A percentile compares a stretch with the other conserved stretches of the same genome.
phyloP scores from a whole-genome alignment of 805 yeast species.

The Candida ficus region DNA sequence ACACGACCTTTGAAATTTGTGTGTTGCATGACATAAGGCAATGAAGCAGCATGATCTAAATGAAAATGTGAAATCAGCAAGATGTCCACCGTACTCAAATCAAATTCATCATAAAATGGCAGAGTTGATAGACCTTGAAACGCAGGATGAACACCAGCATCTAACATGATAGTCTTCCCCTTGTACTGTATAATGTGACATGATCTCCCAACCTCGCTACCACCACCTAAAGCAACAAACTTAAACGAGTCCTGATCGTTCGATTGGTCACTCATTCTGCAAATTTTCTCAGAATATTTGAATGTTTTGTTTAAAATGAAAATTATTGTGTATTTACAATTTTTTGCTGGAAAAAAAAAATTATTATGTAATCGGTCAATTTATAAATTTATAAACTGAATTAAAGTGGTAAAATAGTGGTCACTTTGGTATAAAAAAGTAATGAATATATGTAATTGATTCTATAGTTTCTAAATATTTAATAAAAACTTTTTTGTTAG shows the following conservation, averaged over 20 bases:
- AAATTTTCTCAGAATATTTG: no score
- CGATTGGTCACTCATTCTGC: not conserved
- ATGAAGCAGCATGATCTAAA: constrained; percentile 95
- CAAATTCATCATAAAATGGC: constrained; percentile 95
- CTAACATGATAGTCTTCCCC: constrained; percentile 93
- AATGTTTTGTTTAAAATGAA: no score
- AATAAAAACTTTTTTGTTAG: no score
- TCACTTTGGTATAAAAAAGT: no score
- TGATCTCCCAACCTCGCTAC: constrained; percentile 95
- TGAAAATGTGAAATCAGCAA: constrained; percentile 92
- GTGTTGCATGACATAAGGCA: constrained; percentile 97
- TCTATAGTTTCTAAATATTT: no score
- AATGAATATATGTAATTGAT: no score
- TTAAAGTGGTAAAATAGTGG: no score
- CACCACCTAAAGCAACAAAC: constrained; percentile 94
- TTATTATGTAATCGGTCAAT: no score
- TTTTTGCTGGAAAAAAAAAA: no score
- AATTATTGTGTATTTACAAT: no score
- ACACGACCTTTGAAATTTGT: constrained; percentile 93
- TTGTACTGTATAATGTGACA: constrained; percentile 90
- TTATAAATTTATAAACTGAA: no score
- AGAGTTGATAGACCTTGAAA: constrained; percentile 81
- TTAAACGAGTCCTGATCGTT: constrained; percentile 36
- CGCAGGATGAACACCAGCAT: constrained; percentile 98
- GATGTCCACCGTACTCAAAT: constrained; percentile 79